Conservation (phyloP, 2,329 filamentous ascomycete genomes). For the Pyrenochaeta sp. region DNA sequence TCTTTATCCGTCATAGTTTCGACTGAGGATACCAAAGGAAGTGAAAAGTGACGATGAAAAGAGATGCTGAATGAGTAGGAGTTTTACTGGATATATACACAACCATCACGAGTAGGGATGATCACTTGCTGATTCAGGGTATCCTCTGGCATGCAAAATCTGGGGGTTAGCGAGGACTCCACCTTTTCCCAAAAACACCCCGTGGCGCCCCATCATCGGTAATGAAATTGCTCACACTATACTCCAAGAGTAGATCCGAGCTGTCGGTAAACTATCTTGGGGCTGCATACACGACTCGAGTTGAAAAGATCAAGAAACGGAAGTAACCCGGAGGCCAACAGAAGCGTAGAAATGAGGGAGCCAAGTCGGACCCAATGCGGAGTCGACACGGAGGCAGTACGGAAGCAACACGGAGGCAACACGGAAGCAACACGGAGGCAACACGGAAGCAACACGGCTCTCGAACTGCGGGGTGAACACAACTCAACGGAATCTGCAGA, state of each 20-base stretch:
- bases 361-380: conserved; percentile 24
- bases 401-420: conserved; percentile 15
- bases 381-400: not conserved
- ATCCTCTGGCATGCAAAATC: conserved; percentile 7
- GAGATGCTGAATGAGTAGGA: not conserved
- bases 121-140: conserved; percentile 19
- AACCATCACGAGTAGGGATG: conserved; percentile 15
- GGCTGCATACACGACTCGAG: not conserved
- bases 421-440: conserved; percentile 30
- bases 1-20: conserved; percentile 32
- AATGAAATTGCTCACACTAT: conserved; percentile 8
- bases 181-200: conserved; percentile 10
- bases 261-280: not conserved
- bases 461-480: conserved; percentile 1
- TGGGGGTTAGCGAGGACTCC: conserved; percentile 28
- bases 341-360: conserved; percentile 22
- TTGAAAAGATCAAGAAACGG: not conserved
- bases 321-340: not conserved
- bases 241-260: conserved; percentile 1
- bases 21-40: not conserved
- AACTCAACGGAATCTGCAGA: conserved; percentile 1
- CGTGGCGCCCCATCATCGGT: conserved; percentile 11
- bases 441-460: conserved; percentile 3
- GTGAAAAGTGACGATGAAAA: not conserved
- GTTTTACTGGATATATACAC: conserved; percentile 18